phyloP scores from a whole-genome alignment of 2,329 filamentous ascomycete genomes.

The Trichophyton mentagrophytes region DNA sequence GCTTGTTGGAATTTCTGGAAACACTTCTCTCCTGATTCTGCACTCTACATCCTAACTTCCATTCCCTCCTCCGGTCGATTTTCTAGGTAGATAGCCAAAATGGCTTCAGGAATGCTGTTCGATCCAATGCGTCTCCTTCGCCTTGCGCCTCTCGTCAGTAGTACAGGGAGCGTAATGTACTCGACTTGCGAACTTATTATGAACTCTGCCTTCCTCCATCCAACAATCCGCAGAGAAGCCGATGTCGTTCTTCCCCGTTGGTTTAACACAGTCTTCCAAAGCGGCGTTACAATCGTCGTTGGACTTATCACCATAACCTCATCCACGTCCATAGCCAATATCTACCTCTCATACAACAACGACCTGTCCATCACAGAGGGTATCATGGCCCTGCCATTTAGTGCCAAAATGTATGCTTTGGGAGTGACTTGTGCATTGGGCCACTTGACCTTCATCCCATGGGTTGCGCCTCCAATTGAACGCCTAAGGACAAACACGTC shows the following conservation, averaged over 20 bases:
- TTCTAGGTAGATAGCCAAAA: not conserved
- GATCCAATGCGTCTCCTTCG: constrained; percentile 23
- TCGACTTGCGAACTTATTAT: constrained; percentile 29
- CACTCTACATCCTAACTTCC: too few species aligned
- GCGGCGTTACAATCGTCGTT: constrained; percentile 18
- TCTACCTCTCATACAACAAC: constrained; percentile 49
- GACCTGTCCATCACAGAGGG: constrained; percentile 53
- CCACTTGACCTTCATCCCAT: constrained; percentile 13
- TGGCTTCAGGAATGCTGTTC: constrained; percentile 11
- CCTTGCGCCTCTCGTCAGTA: constrained; percentile 36
- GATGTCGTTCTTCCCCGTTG: constrained; percentile 32
- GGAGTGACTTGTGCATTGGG: constrained; percentile 9
- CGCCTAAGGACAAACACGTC: constrained; percentile 9
- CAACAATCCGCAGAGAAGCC: constrained; percentile 11
- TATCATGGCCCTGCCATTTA: constrained; percentile 30
- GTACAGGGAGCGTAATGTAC: constrained; percentile 36
- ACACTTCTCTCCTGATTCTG: too few species aligned
- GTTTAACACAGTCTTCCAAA: constrained; percentile 33
- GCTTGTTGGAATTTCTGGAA: too few species aligned
- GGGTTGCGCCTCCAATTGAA: constrained; percentile 10
- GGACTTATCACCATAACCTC: constrained; percentile 10
- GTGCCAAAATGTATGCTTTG: constrained; percentile 11
- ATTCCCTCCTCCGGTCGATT: not conserved
- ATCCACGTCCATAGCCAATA: constrained; percentile 9
- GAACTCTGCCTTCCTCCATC: constrained; percentile 15